phyloP scores from a whole-genome alignment of 768 basidiomycete species.

The Mycena venus region DNA sequence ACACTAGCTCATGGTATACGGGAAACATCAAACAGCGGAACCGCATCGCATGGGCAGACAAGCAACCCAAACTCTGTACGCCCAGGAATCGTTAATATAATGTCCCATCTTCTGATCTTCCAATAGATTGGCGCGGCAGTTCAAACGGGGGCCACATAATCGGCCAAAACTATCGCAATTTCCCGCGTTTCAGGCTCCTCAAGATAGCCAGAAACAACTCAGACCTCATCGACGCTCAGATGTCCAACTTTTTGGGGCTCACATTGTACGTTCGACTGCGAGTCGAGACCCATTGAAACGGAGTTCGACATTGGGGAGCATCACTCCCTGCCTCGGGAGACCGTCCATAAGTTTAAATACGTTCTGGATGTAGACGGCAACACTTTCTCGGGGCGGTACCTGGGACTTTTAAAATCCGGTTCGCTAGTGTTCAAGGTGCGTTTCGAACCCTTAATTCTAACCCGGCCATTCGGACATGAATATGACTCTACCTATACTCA shows the following conservation, averaged over 20 bases:
- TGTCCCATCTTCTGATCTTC: neutral
- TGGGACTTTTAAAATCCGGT: neutral
- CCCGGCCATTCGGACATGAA: neutral
- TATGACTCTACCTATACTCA: neutral
- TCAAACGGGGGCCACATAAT: slow-evolving; percentile 2
- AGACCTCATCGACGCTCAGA: neutral
- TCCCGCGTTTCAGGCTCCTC: slow-evolving; percentile 13
- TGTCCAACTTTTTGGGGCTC: neutral
- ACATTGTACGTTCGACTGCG: neutral
- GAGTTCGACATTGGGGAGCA: neutral
- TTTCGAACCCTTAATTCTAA: neutral
- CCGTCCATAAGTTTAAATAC: neutral
- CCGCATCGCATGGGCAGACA: neutral
- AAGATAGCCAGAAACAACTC: neutral
- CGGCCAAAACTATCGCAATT: neutral
- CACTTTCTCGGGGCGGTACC: neutral
- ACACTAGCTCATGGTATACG: neutral
- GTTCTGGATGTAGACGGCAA: slow-evolving; percentile 14
- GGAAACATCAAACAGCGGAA: neutral
- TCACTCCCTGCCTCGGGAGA: neutral
- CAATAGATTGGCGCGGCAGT: slow-evolving; percentile 18
- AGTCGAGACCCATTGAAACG: neutral
- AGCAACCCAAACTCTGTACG: neutral
- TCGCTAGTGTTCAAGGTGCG: slow-evolving; percentile 21
- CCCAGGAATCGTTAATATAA: neutral